Evolutionary conservation across 805 yeast species (phyloP), one percentile per base, ranked within the genome.

Genomic region (Sungouiella blattae): DNA sequence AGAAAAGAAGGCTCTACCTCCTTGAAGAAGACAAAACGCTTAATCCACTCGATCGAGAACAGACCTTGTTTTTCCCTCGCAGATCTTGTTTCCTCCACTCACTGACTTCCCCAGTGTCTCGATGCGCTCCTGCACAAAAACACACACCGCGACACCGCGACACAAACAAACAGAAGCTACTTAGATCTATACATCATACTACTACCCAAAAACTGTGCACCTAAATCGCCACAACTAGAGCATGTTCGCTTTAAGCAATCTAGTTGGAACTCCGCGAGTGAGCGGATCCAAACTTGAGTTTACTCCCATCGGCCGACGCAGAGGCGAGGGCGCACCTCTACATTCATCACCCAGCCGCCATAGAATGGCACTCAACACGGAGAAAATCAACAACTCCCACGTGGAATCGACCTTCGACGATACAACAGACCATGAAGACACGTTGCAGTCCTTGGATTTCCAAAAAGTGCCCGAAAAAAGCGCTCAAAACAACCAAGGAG

Each of bases 221-320:
- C n/a, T n/a, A n/a, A n/a, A n/a, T n/a, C n/a, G n/a, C n/a, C n/a
- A n/a, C n/a, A n/a, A n/a, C n/a, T n/a, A n/a, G n/a, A n/a, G n/a
- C 30, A 48, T 48, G 53, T 47, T 38, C 30, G 41, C 49, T 28
- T 45, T 50, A 23, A 45, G 45, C 16, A 30, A 46, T 26, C 32
- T 40, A 11, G 45, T 53, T 24, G 47, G 46, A 11, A 43, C 55
- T 2, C 47, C 52, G 16, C 52, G 39, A 37, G 35, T 31, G 8
- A 20, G 22, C 14, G 39, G 39, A 13, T 35, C 44, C 21, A 35
- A 34, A 14, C 50, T 46, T 16, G 58, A 55, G 41, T 55, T 55
- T 35, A 49, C 58, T 4, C 60, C 60, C 9, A 52, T 55, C 4
- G 60, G 60, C 5, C 46, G 41, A 33, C 45, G 53, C 27, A 28